Evolutionary conservation across 257 asterid species (phyloP).

Genomic region (Penstemon eatonii): DNA sequence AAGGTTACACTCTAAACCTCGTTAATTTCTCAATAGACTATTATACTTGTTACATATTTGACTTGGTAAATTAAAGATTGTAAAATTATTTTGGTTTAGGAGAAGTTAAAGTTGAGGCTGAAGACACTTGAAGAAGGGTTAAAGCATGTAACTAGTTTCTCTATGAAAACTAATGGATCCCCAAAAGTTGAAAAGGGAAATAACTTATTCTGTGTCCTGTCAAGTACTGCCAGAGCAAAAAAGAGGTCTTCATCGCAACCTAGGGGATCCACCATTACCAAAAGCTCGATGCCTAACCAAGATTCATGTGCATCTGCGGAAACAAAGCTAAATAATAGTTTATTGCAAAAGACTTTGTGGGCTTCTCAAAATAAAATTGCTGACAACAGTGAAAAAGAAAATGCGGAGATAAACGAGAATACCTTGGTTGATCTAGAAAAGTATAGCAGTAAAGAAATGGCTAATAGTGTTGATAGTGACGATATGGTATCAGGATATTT

Average conservation of each 20-base stretch:
- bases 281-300: conserved; percentile 38
- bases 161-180: conserved; percentile 37
- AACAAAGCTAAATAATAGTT: conserved; percentile 27
- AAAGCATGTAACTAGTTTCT: conserved; percentile 40
- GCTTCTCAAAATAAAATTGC: conserved; percentile 50
- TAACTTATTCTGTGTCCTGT: conserved; percentile 60
- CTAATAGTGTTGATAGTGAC: conserved; percentile 33
- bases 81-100: conserved; percentile 46
- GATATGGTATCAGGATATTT: conserved; percentile 79
- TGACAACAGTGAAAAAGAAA: conserved; percentile 61
- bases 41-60: neutral
- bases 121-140: conserved; percentile 82
- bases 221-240: conserved; percentile 50
- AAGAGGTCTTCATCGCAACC: conserved; percentile 74
- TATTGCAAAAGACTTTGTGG: conserved; percentile 54
- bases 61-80: conserved; percentile 19
- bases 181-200: conserved; percentile 48
- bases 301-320: conserved; percentile 25
- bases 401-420: conserved; percentile 48
- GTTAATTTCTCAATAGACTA: neutral
- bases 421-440: conserved; percentile 22
- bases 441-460: conserved; percentile 32
- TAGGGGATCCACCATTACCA: conserved; percentile 46
- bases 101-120: conserved; percentile 78
- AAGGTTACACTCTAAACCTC: conserved; percentile 50